Conservation (phyloP, 192 early-diverging fungal species). For the Coemansia erecta region DNA sequence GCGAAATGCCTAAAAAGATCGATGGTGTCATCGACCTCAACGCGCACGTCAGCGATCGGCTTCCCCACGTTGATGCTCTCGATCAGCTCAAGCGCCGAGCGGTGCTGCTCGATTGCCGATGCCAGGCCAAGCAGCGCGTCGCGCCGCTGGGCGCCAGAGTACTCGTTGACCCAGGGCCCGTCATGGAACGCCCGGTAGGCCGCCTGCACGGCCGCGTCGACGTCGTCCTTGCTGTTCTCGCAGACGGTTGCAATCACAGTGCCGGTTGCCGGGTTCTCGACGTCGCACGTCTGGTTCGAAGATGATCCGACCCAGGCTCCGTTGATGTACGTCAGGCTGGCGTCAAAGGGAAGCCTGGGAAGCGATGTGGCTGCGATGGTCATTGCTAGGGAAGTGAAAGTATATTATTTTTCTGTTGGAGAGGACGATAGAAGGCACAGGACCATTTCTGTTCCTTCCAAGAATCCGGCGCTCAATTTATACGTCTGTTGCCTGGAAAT, state of each 20-base stretch:
- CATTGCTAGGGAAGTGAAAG: neutral
- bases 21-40: slow-evolving; percentile 52
- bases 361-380: slow-evolving; percentile 4
- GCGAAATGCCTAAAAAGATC: slow-evolving; percentile 52
- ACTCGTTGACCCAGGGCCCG: slow-evolving; percentile 49
- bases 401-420: no score
- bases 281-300: slow-evolving; percentile 11
- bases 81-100: slow-evolving; percentile 37
- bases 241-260: slow-evolving; percentile 36
- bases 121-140: slow-evolving; percentile 52
- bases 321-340: slow-evolving; percentile 33
- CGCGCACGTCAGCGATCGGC: slow-evolving; percentile 51
- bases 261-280: slow-evolving; percentile 47
- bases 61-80: slow-evolving; percentile 58
- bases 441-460: no score
- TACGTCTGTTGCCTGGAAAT: no score
- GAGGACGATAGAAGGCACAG: no score
- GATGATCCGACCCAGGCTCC: slow-evolving; percentile 30
- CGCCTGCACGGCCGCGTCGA: slow-evolving; percentile 47
- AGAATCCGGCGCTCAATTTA: no score
- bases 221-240: slow-evolving; percentile 34
- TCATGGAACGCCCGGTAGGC: slow-evolving; percentile 45
- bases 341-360: slow-evolving; percentile 40
- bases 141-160: slow-evolving; percentile 53
- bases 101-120: slow-evolving; percentile 36